Evolutionary conservation across 2,329 filamentous ascomycete genomes (phyloP), one percentile per base, ranked within the genome.

Genomic region (Lachnellula occidentalis): DNA sequence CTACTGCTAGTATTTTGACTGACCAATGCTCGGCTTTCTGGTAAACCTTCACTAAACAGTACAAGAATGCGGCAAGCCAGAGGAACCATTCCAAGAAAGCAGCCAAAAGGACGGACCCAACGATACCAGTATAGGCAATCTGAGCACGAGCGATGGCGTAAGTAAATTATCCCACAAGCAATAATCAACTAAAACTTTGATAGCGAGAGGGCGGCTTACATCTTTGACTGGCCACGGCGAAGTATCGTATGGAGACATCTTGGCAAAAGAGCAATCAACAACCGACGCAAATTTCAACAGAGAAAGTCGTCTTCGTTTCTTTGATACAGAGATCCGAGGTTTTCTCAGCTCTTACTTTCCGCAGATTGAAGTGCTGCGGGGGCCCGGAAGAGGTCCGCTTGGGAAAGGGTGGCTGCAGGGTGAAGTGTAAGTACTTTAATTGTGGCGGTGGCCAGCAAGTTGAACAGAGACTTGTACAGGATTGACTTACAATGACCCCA

Each of bases 81-180:
- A 97, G 80, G 57, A 96, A 85, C 91, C 94, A 97, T 74, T 97
- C 92, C 8, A 97, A 76, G 31, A 91, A 78, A 2, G 92, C 92
- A 56, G 88, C 88, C 22, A 94, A 66, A 85, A 96, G 90, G 48
- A 96, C 77, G 6, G 86, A 72, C 17, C 89, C 89, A 36, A 96
- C 80, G 61, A 96, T 86, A 53, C 85, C 76, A 8, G 92, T 86
- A 69, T 95, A 96, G 54, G 92, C 76, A 64, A 96, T 91, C 90
- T 97, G 62, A 34, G 41, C 53, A 11, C 14, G 48, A 50, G 11
- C 41, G 34, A 58, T 34, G 27, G 19, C 34, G 51, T 61, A 21
- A 62, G 54, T 39, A 31, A 41, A 48, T 11, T 41, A 43, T 45
- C 47, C 15, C 42, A 46, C 19, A 37, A 54, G 7, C 36, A 39